phyloP scores from a whole-genome alignment of 306 rosid species.

The Sicyos baderoa region DNA sequence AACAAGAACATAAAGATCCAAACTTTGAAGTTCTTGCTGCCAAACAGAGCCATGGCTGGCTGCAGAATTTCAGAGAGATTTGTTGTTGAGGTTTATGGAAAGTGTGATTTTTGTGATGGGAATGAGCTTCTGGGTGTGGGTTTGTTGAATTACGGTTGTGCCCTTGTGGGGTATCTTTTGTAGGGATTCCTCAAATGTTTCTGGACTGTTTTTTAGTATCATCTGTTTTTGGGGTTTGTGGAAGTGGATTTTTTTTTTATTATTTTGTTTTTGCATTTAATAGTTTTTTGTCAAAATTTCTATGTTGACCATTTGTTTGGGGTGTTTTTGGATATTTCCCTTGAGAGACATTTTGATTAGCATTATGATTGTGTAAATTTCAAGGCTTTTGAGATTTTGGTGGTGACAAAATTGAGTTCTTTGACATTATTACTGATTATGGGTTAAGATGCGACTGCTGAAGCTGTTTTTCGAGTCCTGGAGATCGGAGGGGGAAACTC shows the following conservation, averaged over 20 bases:
- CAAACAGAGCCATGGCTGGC: constrained; percentile 11
- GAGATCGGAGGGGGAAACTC: no score
- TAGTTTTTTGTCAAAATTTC: background rate
- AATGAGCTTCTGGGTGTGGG: background rate
- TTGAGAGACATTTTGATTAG: background rate
- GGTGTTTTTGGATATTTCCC: background rate
- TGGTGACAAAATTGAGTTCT: constrained; percentile 5
- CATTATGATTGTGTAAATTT: constrained; percentile 4
- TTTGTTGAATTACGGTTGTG: constrained; percentile 24
- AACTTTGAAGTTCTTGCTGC: background rate
- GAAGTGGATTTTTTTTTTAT: no score
- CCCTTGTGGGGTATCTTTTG: constrained; percentile 42
- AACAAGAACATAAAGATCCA: background rate
- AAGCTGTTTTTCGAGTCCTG: no score
- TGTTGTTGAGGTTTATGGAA: background rate
- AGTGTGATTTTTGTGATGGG: background rate
- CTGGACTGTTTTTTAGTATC: background rate
- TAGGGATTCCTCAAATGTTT: background rate
- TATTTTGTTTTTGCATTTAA: background rate
- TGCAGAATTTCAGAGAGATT: constrained; percentile 4
- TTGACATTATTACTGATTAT: background rate
- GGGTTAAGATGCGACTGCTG: background rate
- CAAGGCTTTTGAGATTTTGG: background rate
- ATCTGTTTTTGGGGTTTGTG: background rate
- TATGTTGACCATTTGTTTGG: background rate